Evolutionary conservation across 1,284 basidiomycete species (phyloP).

Genomic region (Apiotrichum gamsii): DNA sequence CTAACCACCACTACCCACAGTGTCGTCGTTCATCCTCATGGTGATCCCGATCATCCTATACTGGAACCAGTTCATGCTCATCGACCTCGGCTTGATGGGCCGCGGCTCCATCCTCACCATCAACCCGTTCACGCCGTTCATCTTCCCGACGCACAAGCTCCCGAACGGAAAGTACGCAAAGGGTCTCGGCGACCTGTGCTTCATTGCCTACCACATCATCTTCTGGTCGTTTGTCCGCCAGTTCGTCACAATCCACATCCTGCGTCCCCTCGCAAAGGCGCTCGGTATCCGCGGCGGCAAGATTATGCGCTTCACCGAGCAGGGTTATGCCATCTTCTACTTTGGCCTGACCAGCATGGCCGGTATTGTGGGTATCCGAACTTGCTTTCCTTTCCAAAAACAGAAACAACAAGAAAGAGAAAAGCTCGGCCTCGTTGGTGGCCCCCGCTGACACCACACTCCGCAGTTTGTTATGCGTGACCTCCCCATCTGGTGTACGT

Average conservation of each 20-base stretch:
- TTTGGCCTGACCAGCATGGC: slow-evolving; percentile 64
- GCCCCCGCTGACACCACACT: slow-evolving; percentile 50
- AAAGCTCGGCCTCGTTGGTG: no score
- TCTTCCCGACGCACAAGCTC: slow-evolving; percentile 68
- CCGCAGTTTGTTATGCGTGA: slow-evolving; percentile 72
- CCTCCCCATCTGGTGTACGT: slow-evolving; percentile 72
- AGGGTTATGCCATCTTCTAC: slow-evolving; percentile 79
- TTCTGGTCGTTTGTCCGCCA: slow-evolving; percentile 91
- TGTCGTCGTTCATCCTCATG: slow-evolving; percentile 65
- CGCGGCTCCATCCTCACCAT: slow-evolving; percentile 49
- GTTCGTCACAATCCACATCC: slow-evolving; percentile 62
- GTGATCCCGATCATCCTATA: slow-evolving; percentile 66
- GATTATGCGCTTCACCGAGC: slow-evolving; percentile 79
- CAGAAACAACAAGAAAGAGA: no score
- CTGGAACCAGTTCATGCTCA: slow-evolving; percentile 60
- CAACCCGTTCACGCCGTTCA: slow-evolving; percentile 71
- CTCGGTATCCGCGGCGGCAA: slow-evolving; percentile 64
- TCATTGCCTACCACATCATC: slow-evolving; percentile 80
- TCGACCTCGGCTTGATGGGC: slow-evolving; percentile 37
- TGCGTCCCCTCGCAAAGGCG: slow-evolving; percentile 62
- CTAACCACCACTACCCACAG: slow-evolving; percentile 46
- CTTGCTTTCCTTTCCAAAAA: no score
- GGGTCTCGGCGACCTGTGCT: slow-evolving; percentile 69
- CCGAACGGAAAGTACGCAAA: slow-evolving; percentile 63
- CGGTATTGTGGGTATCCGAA: slow-evolving; percentile 76